These are phyloP conservation scores for Alternaria arbusti DNA, from an alignment of 2,329 filamentous ascomycete genomes.

Conservation along the genomic window DNA sequence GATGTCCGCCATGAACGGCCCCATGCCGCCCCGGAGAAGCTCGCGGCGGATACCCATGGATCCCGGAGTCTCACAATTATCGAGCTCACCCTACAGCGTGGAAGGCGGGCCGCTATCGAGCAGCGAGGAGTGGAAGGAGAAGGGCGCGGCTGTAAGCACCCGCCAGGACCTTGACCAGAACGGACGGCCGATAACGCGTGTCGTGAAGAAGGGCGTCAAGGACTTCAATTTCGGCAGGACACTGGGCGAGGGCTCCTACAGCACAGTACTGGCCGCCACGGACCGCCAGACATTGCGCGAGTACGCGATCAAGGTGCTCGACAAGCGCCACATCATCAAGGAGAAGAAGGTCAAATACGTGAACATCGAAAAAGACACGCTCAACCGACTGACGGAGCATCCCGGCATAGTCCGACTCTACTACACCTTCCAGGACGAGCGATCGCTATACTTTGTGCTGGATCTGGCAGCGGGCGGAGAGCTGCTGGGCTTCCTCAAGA, in stretches of 20 bases:
- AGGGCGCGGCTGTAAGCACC: conserved; percentile 84
- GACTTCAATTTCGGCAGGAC: conserved; percentile 94
- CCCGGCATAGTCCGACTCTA: conserved; percentile 95
- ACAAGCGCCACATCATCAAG: conserved; percentile 99
- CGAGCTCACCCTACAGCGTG: conserved; percentile 56
- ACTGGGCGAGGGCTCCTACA: conserved; percentile 96
- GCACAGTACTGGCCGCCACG: conserved; percentile 89
- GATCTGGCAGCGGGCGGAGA: conserved; percentile 93
- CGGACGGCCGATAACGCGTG: conserved; percentile 79
- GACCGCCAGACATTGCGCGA: conserved; percentile 94
- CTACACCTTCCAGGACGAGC: conserved; percentile 98
- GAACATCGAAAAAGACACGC: conserved; percentile 98
- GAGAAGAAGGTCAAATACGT: conserved; percentile 99
- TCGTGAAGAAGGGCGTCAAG: conserved; percentile 95
- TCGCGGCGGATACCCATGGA: conserved; percentile 73
- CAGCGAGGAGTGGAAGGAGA: conserved; percentile 95
- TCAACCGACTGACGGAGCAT: conserved; percentile 95
- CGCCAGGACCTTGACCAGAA: conserved; percentile 84
- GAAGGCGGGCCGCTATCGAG: conserved; percentile 67
- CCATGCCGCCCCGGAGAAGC: conserved; percentile 75
- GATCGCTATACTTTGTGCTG: conserved; percentile 94
- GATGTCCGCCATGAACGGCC: conserved; percentile 63
- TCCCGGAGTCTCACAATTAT: conserved; percentile 31
- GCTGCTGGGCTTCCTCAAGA: conserved; percentile 89
- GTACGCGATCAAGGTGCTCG: conserved; percentile 96